Evolutionary conservation across 805 yeast species (phyloP).

Genomic region (Yarrowia sp.): DNA sequence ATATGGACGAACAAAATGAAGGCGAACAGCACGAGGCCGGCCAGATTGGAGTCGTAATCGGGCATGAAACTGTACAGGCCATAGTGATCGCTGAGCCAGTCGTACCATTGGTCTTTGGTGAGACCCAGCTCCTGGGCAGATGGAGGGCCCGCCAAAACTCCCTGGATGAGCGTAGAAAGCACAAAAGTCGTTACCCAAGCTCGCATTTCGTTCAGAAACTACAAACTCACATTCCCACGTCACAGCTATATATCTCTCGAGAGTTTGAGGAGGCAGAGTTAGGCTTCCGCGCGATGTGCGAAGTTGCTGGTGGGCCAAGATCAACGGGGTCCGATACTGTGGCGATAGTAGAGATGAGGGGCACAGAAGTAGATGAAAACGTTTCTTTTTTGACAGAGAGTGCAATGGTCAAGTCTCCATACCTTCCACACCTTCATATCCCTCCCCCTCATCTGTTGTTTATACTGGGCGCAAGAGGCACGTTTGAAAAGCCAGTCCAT

Average conservation of each 20-base stretch:
- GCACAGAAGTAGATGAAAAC: background rate
- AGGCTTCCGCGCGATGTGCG: slow-evolving; percentile 11
- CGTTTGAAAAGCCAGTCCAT: background rate
- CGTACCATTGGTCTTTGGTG: slow-evolving; percentile 19
- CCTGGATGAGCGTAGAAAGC: background rate
- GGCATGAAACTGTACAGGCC: slow-evolving; percentile 29
- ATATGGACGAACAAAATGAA: slow-evolving; percentile 56
- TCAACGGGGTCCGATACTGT: background rate
- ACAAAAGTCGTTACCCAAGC: slow-evolving; percentile 4
- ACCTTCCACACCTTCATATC: background rate
- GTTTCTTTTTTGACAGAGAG: background rate
- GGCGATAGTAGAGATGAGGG: background rate
- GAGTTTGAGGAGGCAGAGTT: slow-evolving; percentile 11
- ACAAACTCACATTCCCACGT: background rate
- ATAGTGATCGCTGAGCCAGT: slow-evolving; percentile 23
- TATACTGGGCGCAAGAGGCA: slow-evolving; percentile 1
- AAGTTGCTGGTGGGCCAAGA: slow-evolving; percentile 7
- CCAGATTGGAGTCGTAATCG: slow-evolving; percentile 53
- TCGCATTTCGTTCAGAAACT: background rate
- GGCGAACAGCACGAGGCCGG: slow-evolving; percentile 63
- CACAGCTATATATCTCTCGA: slow-evolving; percentile 15
- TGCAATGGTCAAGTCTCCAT: no score
- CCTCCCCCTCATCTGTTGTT: background rate
- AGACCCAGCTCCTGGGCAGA: slow-evolving; percentile 13
- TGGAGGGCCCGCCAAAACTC: slow-evolving; percentile 1